Evolutionary conservation across 306 rosid species (phyloP), one percentile per base, ranked within the genome.

Genomic region (Sechiopsis laciniata): DNA sequence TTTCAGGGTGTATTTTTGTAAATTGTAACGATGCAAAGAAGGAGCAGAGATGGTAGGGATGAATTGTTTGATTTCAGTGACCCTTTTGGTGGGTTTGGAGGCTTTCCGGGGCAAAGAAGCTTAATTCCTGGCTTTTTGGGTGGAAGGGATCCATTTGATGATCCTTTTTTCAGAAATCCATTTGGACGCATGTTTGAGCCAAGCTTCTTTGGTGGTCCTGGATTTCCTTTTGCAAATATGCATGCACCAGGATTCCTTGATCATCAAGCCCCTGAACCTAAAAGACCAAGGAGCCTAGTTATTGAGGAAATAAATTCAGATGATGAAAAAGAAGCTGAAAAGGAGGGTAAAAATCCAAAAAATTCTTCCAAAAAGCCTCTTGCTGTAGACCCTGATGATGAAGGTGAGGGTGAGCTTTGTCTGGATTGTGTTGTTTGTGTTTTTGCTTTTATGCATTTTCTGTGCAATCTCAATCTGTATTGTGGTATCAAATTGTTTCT

Each of bases 221-320:
- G 86, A 17, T 82, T 65, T 72, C 87, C 92, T 69, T 84, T 83
- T 52, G 68, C 68, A 0, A 35, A 35, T 50, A 86, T 80, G 91
- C 82, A 75, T 12, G 83, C 93, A 1, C 16, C 80, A 74, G 90
- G 90, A 76, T 83, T 86, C 50, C 74, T 85, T 50, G 90, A 80
- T 76, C 78, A 82, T 56, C 90, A 81, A 78, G 80, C 86, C 17
- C 83, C 84, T 10, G 89, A 79, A 83, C 82, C 85, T 17, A 83
- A 75, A 37, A 77, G 56, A 50, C 64, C 77, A 2, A 79, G 92
- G 79, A 96, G 95, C 6, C 96, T 85, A 0, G 77, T 94, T 71
- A 94, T 90, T 72, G 88, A 94, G 95, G 95, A 93, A 55, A 66
- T 94, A 74, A 76, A 79, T 77, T 87, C 97, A 71, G 97, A 90